Evolutionary conservation across 225 moss, liverwort and hornwort genomes (phyloP).

Genomic region (Thuidium tamariscinum): DNA sequence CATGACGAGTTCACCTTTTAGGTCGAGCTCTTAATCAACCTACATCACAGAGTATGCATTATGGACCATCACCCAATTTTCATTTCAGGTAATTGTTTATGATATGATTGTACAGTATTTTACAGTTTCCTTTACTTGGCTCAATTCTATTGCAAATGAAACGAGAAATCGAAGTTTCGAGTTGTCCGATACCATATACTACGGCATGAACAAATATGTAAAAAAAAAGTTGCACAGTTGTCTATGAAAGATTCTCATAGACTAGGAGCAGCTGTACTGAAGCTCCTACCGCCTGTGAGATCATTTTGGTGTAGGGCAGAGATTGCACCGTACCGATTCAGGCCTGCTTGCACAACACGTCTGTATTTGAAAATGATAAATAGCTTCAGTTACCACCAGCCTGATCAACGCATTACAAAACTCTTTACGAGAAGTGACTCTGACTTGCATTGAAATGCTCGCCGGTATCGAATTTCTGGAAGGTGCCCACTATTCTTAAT

Average conservation of each 20-base stretch:
- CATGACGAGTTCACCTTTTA: not conserved
- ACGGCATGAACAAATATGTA: not conserved
- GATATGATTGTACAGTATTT: not conserved
- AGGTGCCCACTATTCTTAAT: not conserved
- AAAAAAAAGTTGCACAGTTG: not conserved
- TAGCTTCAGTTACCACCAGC: not conserved
- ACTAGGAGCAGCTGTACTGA: not conserved
- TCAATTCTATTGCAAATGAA: not conserved
- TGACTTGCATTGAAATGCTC: not conserved
- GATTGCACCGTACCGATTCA: not conserved
- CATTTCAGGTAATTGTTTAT: not conserved
- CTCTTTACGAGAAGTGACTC: not conserved
- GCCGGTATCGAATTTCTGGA: not conserved
- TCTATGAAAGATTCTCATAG: not conserved
- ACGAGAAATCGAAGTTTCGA: not conserved
- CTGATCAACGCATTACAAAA: not conserved
- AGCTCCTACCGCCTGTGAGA: not conserved
- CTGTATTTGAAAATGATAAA: not conserved
- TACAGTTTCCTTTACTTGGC: not conserved
- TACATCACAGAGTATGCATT: not conserved
- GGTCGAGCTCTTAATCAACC: not conserved
- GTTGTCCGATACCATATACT: not conserved
- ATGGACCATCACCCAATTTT: not conserved
- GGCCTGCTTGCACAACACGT: not conserved
- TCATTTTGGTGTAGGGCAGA: not conserved